Conservation (phyloP, 2,329 filamentous ascomycete genomes). For the Sporothrix variecibatus region DNA sequence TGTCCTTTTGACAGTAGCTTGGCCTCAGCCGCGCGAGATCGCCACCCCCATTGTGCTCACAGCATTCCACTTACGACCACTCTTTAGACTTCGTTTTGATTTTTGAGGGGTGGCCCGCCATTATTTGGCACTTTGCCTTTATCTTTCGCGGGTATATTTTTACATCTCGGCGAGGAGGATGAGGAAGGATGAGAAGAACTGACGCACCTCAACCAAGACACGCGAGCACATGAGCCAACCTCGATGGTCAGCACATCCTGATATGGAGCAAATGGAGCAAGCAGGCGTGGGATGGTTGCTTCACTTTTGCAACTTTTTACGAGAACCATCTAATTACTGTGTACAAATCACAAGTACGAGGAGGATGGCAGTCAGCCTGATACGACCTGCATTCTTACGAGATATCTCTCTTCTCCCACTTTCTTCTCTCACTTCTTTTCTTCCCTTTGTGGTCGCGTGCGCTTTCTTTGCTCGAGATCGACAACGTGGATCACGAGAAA, state of each 20-base stretch:
- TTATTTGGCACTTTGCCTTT: background rate
- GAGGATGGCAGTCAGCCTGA: background rate
- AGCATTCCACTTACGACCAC: background rate
- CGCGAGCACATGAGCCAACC: constrained; percentile 20
- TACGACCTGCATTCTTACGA: background rate
- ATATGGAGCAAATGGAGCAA: background rate
- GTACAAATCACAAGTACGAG: background rate
- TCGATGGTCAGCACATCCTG: constrained; percentile 4
- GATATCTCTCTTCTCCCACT: background rate
- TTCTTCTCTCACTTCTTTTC: background rate
- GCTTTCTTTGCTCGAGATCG: background rate
- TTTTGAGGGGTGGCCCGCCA: background rate
- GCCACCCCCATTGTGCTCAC: constrained; percentile 1
- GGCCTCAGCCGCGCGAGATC: constrained; percentile 18
- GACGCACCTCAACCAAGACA: background rate
- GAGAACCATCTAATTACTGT: background rate
- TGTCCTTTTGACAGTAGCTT: background rate
- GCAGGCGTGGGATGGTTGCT: background rate
- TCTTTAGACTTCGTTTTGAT: background rate
- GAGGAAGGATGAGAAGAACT: background rate
- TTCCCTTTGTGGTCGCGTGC: background rate
- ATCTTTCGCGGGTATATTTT: background rate
- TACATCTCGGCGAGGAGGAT: background rate
- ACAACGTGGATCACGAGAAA: background rate
- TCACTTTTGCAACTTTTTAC: background rate